phyloP scores from a whole-genome alignment of 345 rosid species.

The Lepidium africanum region DNA sequence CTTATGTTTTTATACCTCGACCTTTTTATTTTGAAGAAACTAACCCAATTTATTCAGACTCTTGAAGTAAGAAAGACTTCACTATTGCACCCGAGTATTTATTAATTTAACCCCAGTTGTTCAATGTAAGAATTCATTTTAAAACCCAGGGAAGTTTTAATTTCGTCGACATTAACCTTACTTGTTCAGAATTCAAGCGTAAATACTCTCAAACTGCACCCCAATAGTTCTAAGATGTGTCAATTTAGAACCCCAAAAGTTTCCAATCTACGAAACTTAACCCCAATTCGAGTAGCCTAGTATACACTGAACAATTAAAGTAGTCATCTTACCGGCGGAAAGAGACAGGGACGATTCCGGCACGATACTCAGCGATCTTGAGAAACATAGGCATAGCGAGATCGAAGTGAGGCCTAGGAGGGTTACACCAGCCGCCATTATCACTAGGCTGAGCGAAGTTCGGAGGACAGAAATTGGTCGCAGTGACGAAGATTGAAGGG shows the following conservation, averaged over 20 bases:
- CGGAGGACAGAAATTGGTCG: conserved; percentile 58
- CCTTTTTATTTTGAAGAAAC: not conserved
- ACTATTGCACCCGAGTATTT: not conserved
- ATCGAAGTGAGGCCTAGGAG: conserved; percentile 66
- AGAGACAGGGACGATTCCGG: conserved; percentile 65
- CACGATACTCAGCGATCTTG: conserved; percentile 65
- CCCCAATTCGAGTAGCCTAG: not conserved
- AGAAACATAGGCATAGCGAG: conserved; percentile 77
- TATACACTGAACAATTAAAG: not conserved
- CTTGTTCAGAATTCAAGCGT: not conserved
- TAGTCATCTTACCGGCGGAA: conserved; percentile 54
- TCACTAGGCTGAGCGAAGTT: conserved; percentile 55
- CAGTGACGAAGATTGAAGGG: conserved; percentile 56
- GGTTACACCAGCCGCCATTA: conserved; percentile 78
- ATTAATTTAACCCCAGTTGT: not conserved
- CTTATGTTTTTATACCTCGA: not conserved
- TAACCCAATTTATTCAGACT: too few species aligned
- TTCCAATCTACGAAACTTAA: not conserved
- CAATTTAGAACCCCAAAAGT: not conserved
- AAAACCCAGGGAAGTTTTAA: too few species aligned
- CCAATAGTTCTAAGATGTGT: not conserved
- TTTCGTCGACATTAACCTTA: not conserved
- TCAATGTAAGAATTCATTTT: not conserved
- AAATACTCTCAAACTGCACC: not conserved
- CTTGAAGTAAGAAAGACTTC: too few species aligned